Base-by-base conservation (phyloP, 805 yeast species). In the Maudiozyma bulderi region DNA sequence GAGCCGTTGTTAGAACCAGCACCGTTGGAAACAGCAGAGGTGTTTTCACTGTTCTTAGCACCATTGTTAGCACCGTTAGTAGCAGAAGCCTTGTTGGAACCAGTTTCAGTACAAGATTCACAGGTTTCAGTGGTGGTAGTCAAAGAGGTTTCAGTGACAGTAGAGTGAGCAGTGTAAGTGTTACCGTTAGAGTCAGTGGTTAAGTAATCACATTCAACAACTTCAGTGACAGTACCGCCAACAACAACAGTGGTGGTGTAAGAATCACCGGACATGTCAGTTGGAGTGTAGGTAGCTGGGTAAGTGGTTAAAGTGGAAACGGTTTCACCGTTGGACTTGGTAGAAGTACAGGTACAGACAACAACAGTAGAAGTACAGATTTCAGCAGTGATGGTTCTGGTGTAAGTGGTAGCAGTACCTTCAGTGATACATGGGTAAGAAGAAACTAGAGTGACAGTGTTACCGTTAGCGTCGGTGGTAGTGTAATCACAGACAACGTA, bases 251-350 rank as follows among this genome's bases (percentile, higher is more conserved):
- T 40, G 32, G 47, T 45, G 28, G 39, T 32, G 37, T 20, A 31
- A 33, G 34, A 26, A 39, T 32, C 34, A 26, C 34, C 40, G 20
- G 33, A 31, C 48, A 46, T 46, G 40, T 46, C 48, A 40, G 48
- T 40, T 46, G 48, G 48, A 40, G 48, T 46, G 44, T 32, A 46
- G 39, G 47, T 45, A 20, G 38, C 26, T 32, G 43, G 32, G 47
- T 20, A 39, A 30, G 40, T 40, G 37, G 47, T 45, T 15, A 45
- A 33, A 34, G 47, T 38, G 15, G 37, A 11, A n/a, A 32, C 43
- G 20, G 40, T 43, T 34, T 43, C 45, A 43, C 45, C 45, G 40
- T 43, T 43, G 28, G 45, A 43, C 40, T 43, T 43, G 38, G 45
- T 43, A 26, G 33, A 43, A 43, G 45, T 43, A 43, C 45, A 43